Conservation (phyloP, 352 stramenopile species). For the Aphanomyces astaci region DNA sequence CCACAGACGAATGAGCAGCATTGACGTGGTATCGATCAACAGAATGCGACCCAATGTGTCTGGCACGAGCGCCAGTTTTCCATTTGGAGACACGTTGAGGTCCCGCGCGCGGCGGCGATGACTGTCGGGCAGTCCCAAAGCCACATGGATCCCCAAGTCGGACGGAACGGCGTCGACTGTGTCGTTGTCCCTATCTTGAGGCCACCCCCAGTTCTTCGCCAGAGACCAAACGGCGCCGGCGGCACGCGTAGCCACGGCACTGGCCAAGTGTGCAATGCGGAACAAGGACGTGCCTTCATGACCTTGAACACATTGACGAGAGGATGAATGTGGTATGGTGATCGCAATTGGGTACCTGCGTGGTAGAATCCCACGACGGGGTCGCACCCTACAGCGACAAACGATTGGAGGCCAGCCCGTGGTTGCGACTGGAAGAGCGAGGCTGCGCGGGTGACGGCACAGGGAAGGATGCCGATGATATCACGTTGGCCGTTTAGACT, state of each 20-base stretch:
- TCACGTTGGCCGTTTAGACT: slow-evolving; percentile 56
- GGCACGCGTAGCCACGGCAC: slow-evolving; percentile 61
- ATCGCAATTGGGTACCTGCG: slow-evolving; percentile 29
- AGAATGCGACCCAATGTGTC: slow-evolving; percentile 70
- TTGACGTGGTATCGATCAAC: slow-evolving; percentile 66
- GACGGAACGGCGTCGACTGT: slow-evolving; percentile 2
- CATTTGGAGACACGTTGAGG: slow-evolving; percentile 36
- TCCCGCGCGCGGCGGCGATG: slow-evolving; percentile 22
- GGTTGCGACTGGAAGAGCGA: slow-evolving; percentile 80
- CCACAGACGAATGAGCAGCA: slow-evolving; percentile 81
- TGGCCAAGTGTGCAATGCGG: slow-evolving; percentile 77
- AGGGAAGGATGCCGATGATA: slow-evolving; percentile 52
- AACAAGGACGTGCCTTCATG: slow-evolving; percentile 84
- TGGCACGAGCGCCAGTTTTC: slow-evolving; percentile 54
- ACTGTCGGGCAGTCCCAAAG: slow-evolving; percentile 24
- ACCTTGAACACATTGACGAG: not conserved
- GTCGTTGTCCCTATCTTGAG: slow-evolving; percentile 11
- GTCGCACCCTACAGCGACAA: slow-evolving; percentile 53
- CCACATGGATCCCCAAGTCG: slow-evolving; percentile 20
- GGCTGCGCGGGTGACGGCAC: slow-evolving; percentile 41
- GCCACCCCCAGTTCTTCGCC: slow-evolving; percentile 75
- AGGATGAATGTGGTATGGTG: not conserved
- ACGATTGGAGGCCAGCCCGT: slow-evolving; percentile 59
- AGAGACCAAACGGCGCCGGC: slow-evolving; percentile 75
- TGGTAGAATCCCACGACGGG: slow-evolving; percentile 79